A percentile compares a stretch with the other conserved stretches of the same genome.
Conservation (phyloP, 208 protist species). For the Strigomonas culicis region DNA sequence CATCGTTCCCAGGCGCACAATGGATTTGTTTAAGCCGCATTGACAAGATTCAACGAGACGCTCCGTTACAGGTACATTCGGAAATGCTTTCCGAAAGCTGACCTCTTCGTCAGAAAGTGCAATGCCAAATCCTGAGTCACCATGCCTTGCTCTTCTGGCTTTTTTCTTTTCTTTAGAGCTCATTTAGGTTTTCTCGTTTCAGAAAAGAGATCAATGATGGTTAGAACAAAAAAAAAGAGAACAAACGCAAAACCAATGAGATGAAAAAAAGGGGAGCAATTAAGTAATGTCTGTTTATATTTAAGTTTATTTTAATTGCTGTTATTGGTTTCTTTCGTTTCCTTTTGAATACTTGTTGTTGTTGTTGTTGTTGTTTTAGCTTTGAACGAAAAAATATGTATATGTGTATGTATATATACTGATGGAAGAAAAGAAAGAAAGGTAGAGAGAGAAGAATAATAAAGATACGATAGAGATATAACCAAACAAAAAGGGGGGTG, state of each 20-base stretch:
- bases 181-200: background rate
- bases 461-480: background rate
- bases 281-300: background rate
- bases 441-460: background rate
- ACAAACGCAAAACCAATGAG: slow-evolving; percentile 1
- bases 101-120: slow-evolving; percentile 28
- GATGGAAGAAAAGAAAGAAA: background rate
- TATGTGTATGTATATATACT: background rate
- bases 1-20: slow-evolving; percentile 51
- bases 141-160: background rate
- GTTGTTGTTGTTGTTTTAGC: no score
- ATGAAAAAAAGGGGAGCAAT: background rate
- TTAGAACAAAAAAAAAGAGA: slow-evolving; percentile 4
- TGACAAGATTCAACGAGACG: slow-evolving; percentile 43
- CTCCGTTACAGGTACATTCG: slow-evolving; percentile 35
- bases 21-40: slow-evolving; percentile 30
- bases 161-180: background rate
- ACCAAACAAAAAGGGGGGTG: background rate
- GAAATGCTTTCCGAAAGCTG: slow-evolving; percentile 42
- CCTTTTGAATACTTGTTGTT: no score
- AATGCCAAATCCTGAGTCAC: slow-evolving; percentile 16
- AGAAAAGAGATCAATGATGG: slow-evolving; percentile 7
- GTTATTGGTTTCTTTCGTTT: no score
- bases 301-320: no score
- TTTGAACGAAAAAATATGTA: background rate